Percentiles rank a stretch among this genome's conserved stretches.
Evolutionary conservation across 306 rosid genomes (phyloP).

Genomic region (Quercus berberidifolia): DNA sequence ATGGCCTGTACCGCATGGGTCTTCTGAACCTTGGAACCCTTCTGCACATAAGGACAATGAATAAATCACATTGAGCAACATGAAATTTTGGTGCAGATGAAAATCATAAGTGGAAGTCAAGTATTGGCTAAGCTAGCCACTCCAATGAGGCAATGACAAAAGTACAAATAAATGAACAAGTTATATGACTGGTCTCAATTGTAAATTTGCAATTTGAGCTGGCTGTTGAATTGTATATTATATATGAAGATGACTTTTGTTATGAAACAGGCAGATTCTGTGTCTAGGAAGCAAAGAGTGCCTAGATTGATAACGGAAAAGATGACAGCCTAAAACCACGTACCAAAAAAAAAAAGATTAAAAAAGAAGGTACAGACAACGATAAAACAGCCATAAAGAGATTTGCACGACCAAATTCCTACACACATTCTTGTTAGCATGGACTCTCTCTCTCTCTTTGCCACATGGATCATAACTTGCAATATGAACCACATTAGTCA

Average conservation of each 20-base stretch:
- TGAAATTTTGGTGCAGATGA: neutral
- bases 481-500: neutral
- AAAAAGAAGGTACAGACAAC: neutral
- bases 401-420: neutral
- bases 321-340: neutral
- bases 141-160: neutral
- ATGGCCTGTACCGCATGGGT: constrained; percentile 88
- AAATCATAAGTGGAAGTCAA: neutral
- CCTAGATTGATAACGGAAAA: neutral
- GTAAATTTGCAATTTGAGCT: neutral
- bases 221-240: neutral
- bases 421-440: neutral
- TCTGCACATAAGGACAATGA: constrained; percentile 47
- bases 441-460: neutral
- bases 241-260: neutral
- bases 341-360: neutral
- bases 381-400: neutral
- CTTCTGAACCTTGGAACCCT: constrained; percentile 93
- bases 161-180: neutral
- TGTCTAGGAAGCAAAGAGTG: neutral
- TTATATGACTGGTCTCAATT: neutral
- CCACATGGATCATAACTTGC: neutral
- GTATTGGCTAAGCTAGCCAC: neutral
- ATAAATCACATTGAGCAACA: constrained; percentile 1
- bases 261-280: neutral